Conservation (phyloP, 2,329 filamentous ascomycete species). For the Mycogone perniciosa region DNA sequence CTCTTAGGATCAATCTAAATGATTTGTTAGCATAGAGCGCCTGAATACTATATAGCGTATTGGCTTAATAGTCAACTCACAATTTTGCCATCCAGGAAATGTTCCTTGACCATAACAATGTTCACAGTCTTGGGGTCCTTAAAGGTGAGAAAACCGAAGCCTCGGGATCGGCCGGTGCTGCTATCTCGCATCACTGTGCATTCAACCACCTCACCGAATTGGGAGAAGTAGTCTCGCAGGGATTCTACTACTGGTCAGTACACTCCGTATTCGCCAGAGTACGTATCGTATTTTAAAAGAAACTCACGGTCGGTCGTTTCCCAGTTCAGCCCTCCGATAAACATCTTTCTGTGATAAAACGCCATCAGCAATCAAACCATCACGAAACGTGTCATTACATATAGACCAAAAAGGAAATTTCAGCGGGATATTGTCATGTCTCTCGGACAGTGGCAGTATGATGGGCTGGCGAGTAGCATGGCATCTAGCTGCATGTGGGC, state of each 20-base stretch:
- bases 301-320: constrained; percentile 94
- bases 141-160: constrained; percentile 97
- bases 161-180: constrained; percentile 84
- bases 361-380: not conserved
- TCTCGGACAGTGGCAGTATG: too few relatives aligned
- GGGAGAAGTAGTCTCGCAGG: constrained; percentile 91
- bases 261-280: constrained; percentile 10
- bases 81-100: constrained; percentile 96
- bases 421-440: too few relatives aligned
- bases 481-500: too few relatives aligned
- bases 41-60: not conserved
- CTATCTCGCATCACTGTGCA: constrained; percentile 99
- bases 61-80: constrained; percentile 48
- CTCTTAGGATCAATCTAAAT: constrained; percentile 91
- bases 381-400: not conserved
- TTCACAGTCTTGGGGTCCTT: constrained; percentile 97
- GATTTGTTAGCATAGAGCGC: constrained; percentile 17
- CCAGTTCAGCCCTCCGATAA: constrained; percentile 98
- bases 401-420: not conserved
- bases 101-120: constrained; percentile 99
- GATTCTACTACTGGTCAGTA: constrained; percentile 59
- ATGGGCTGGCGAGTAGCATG: too few relatives aligned
- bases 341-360: constrained; percentile 79
- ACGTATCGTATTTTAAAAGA: not conserved
- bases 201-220: constrained; percentile 94